These are phyloP conservation scores for Microdochium nivale DNA, from an alignment of 2,329 filamentous ascomycete species.

Conservation along the genomic window DNA sequence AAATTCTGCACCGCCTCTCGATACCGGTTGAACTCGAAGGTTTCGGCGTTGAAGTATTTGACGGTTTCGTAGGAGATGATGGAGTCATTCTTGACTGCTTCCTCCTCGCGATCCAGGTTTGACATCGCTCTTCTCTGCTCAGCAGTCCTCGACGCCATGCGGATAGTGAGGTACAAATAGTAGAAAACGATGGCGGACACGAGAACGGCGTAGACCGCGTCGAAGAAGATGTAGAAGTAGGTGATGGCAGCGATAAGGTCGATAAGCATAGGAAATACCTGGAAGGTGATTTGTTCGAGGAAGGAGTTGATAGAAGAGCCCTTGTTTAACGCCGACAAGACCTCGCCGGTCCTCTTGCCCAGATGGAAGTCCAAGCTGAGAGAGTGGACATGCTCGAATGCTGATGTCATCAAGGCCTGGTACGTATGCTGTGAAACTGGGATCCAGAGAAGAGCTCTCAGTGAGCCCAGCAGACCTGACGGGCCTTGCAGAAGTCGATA, in stretches of 20 bases:
- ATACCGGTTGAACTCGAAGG: conserved; percentile 70
- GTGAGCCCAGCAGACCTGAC: conserved; percentile 76
- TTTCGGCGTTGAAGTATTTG: conserved; percentile 82
- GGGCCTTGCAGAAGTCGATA: conserved; percentile 79
- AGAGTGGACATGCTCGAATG: conserved; percentile 94
- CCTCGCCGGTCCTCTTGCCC: conserved; percentile 92
- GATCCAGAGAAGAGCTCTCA: conserved; percentile 84
- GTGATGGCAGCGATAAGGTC: conserved; percentile 80
- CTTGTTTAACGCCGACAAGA: conserved; percentile 91
- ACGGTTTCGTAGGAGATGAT: conserved; percentile 98
- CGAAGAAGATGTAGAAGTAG: conserved; percentile 71
- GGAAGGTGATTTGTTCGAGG: conserved; percentile 91
- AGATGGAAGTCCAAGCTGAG: conserved; percentile 95
- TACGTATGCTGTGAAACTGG: conserved; percentile 97
- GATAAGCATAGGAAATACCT: conserved; percentile 88
- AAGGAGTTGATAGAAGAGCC: conserved; percentile 95
- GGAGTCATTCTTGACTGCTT: conserved; percentile 97
- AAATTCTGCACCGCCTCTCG: conserved; percentile 61
- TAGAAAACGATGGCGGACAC: conserved; percentile 88
- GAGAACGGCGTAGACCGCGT: conserved; percentile 83
- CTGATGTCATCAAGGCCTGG: conserved; percentile 83
- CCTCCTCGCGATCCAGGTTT: conserved; percentile 88
- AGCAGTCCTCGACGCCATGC: conserved; percentile 87
- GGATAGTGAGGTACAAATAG: conserved; percentile 93
- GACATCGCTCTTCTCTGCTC: conserved; percentile 90